These are phyloP conservation scores for Sporothrix phasma DNA, from an alignment of 2,329 filamentous ascomycete species.

Conservation along the genomic window DNA sequence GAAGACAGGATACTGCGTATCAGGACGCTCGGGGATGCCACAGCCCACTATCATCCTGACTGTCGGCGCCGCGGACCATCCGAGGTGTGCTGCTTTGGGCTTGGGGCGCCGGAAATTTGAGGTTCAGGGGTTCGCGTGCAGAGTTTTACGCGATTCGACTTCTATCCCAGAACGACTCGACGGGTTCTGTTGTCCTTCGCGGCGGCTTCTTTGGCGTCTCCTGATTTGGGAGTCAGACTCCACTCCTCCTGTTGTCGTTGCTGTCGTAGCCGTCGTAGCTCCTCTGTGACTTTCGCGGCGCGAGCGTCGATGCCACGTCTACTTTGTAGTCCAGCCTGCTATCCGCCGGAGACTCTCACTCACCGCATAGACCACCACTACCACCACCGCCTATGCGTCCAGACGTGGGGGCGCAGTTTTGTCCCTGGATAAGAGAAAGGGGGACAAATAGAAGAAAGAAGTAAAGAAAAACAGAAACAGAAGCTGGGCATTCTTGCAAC, in stretches of 20 bases:
- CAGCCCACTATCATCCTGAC: background rate
- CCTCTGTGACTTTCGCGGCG: background rate
- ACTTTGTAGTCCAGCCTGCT: background rate
- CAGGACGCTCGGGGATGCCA: background rate
- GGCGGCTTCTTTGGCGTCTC: background rate
- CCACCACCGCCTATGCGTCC: background rate
- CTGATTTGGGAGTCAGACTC: background rate
- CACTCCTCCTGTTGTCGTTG: background rate
- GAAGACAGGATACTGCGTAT: too few species aligned
- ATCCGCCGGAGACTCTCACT: background rate
- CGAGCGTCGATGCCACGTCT: background rate
- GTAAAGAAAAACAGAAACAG: background rate
- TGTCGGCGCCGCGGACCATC: constrained; percentile 1
- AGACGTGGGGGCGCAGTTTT: background rate
- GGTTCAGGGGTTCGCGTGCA: constrained; percentile 10
- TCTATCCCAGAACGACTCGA: too few species aligned
- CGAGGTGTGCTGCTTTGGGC: constrained; percentile 2
- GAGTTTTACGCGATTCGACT: background rate
- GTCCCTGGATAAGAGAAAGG: background rate
- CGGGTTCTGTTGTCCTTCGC: background rate
- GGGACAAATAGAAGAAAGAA: background rate
- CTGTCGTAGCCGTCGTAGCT: background rate
- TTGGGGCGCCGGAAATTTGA: constrained; percentile 17
- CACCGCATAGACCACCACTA: background rate
- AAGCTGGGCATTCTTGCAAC: background rate